Base-by-base conservation (phyloP, 2,329 filamentous ascomycete species). In the Trichoderma sp. region DNA sequence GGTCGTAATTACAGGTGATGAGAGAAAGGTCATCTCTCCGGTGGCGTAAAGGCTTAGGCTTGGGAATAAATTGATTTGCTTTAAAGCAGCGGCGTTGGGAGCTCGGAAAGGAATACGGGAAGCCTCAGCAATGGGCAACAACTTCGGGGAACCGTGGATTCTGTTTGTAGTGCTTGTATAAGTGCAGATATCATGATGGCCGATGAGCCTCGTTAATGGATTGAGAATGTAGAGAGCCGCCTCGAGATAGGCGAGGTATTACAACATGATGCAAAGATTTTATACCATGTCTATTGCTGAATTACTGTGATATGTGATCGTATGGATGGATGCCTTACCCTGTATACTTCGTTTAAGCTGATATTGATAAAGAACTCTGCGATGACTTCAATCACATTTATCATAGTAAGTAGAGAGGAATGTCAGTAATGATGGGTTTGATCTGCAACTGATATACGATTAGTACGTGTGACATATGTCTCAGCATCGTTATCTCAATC, bases 1-100 rank as follows among this genome's bases (percentile, higher is more conserved):
- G 81, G 82, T 27, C 84, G 84, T 38, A 81, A 81, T 68, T 79
- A 84, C 67, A 83, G 84, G 67, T 83, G 77, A 81, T 50, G 45
- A 16, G 16, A 16, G 14, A 33, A 16, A 12, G 31, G 3, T n/a
- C n/a, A n/a, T 21, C n/a, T 21, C 45, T 21, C 21, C 8, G 16
- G 59, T 35, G 14, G 9, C 29, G 45, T 53, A 38, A 31, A 6
- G n/a, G n/a, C 29, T 35, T 33, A 53, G 59, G 27, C 8, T 62
- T 62, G 27, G 24, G 56, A 35, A n/a, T 59, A 56, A n/a, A 16
- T 73, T 65, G 62, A 27, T 27, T 56, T 73, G n/a, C 33, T 56
- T 65, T 73, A n/a, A 18, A 65, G 21, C 29, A 65, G 29, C 7
- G 69, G 69, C 69, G 69, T 73, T 73, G 41, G 69, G 69, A 73